Conservation (phyloP, 1,284 basidiomycete species). For the Pholiota adiposa region DNA sequence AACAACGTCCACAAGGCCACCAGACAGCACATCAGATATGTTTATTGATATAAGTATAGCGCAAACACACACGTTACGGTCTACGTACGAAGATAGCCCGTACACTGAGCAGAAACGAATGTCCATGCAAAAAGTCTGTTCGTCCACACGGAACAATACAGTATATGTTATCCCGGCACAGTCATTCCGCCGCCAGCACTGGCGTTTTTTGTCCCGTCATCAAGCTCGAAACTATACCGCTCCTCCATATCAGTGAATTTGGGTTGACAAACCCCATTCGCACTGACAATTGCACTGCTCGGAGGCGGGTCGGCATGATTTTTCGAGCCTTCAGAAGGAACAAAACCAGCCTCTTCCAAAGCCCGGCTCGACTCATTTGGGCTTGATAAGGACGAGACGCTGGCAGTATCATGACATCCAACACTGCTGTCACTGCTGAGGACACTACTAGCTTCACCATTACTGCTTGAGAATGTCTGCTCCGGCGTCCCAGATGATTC, state of each 20-base stretch:
- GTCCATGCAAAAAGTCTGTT: not conserved
- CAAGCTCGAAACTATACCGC: constrained; percentile 1
- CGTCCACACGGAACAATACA: not conserved
- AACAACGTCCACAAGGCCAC: not conserved
- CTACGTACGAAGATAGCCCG: not conserved
- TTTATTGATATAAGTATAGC: constrained; percentile 2
- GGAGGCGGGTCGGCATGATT: not conserved
- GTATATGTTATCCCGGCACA: constrained; percentile 11
- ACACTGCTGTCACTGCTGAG: constrained; percentile 1
- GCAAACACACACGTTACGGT: not conserved
- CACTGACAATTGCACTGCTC: not conserved
- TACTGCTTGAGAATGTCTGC: constrained; percentile 2
- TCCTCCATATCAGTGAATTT: not conserved
- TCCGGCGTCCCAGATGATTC: not conserved
- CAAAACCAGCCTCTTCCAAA: not conserved
- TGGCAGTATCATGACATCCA: not conserved
- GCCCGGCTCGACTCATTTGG: not conserved
- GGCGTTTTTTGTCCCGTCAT: not conserved
- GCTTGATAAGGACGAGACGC: not conserved
- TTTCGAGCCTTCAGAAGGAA: constrained; percentile 3
- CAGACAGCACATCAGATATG: not conserved
- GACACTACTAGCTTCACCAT: not conserved
- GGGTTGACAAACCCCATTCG: not conserved
- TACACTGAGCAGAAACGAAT: not conserved
- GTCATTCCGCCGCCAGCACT: constrained; percentile 13